Percentiles rank a stretch among this genome's conserved stretches.
phyloP scores from a whole-genome alignment of 768 basidiomycete genomes.

The Tulasnella calospora region DNA sequence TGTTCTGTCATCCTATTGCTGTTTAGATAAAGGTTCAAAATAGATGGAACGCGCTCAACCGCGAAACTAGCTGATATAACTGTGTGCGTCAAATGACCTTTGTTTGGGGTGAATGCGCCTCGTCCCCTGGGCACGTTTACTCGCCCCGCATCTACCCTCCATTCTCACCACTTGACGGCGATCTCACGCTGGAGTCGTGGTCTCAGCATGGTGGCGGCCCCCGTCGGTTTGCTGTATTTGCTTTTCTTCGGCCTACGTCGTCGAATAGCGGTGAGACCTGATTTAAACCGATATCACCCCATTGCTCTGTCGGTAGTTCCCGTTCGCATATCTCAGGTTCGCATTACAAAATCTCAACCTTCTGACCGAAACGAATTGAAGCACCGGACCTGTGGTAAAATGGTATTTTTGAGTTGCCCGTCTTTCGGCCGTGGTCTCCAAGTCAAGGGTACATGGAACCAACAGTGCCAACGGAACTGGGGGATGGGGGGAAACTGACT shows the following conservation, averaged over 20 bases:
- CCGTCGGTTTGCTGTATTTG: neutral
- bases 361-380: neutral
- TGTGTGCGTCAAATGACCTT: neutral
- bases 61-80: neutral
- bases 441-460: neutral
- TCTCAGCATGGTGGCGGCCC: neutral
- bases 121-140: neutral
- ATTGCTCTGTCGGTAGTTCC: neutral
- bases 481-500: neutral
- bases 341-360: neutral
- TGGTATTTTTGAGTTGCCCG: slow-evolving; percentile 7
- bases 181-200: neutral
- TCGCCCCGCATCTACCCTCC: neutral
- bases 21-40: slow-evolving; percentile 6
- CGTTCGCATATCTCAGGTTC: neutral
- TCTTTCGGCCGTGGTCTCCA: neutral
- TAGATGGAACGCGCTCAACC: slow-evolving; percentile 8
- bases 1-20: neutral
- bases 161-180: neutral
- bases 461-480: neutral
- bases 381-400: neutral
- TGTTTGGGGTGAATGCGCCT: neutral
- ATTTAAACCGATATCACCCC: neutral
- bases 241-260: neutral
- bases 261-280: neutral